phyloP scores from a whole-genome alignment of 768 basidiomycete genomes.

The Amyloporia xantha region DNA sequence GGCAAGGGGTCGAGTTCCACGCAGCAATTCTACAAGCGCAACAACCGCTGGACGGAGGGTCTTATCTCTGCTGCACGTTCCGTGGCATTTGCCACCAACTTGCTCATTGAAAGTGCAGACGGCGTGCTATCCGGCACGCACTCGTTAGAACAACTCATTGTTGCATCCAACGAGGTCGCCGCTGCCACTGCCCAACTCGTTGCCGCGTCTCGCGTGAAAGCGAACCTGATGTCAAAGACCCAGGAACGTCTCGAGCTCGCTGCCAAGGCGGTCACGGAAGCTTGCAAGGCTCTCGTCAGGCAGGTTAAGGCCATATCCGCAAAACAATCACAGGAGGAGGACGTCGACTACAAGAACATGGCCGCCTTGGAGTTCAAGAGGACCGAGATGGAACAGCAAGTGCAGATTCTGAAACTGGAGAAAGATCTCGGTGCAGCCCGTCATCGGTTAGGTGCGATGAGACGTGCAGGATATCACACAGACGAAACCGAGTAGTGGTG shows the following conservation, averaged over 20 bases:
- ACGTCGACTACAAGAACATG: constrained; percentile 86
- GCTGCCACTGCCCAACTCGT: constrained; percentile 97
- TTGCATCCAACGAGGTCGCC: constrained; percentile 98
- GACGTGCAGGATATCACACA: constrained; percentile 85
- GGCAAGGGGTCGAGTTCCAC: constrained; percentile 88
- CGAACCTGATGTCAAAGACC: constrained; percentile 96
- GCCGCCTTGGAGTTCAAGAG: constrained; percentile 93
- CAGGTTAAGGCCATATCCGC: constrained; percentile 96
- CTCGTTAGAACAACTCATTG: constrained; percentile 96
- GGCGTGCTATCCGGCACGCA: constrained; percentile 96
- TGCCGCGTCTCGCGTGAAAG: constrained; percentile 96
- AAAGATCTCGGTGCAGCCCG: constrained; percentile 89
- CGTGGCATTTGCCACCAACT: constrained; percentile 91
- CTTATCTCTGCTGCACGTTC: constrained; percentile 97
- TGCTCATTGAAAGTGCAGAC: constrained; percentile 96
- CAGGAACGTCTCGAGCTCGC: constrained; percentile 94
- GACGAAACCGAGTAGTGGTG: constrained; percentile 42
- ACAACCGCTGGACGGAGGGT: constrained; percentile 99
- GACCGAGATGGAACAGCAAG: constrained; percentile 98
- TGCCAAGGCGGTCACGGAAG: constrained; percentile 95
- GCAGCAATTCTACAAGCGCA: constrained; percentile 99
- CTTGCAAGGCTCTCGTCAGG: constrained; percentile 91
- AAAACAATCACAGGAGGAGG: constrained; percentile 71
- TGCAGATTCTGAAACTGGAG: constrained; percentile 94
- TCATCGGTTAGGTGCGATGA: constrained; percentile 76